These are phyloP conservation scores for Suillus variegatus DNA, from an alignment of 768 basidiomycete genomes.

Conservation along the genomic window DNA sequence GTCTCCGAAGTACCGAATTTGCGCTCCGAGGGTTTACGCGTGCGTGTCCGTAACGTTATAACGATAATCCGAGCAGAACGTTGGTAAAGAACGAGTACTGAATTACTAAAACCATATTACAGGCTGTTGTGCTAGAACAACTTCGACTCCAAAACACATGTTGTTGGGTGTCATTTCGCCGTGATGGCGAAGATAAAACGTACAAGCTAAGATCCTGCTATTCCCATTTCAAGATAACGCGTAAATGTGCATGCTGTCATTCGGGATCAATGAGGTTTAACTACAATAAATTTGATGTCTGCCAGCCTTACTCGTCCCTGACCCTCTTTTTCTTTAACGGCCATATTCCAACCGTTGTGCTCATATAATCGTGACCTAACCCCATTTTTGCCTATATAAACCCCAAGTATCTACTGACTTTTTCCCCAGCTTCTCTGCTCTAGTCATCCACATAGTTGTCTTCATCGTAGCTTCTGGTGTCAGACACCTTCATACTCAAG, in stretches of 20 bases:
- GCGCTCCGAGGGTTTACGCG: constrained; percentile 1
- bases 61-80: neutral
- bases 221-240: neutral
- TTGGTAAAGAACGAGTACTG: neutral
- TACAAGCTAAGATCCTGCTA: neutral
- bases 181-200: constrained; percentile 2
- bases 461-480: constrained; percentile 14
- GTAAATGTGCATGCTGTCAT: constrained; percentile 1
- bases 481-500: constrained; percentile 18
- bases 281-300: neutral
- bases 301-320: constrained; percentile 2
- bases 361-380: constrained; percentile 7
- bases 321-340: constrained; percentile 22
- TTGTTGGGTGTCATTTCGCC: neutral
- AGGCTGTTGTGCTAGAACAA: neutral
- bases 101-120: neutral
- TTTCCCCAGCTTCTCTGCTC: constrained; percentile 1
- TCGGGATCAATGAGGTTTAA: constrained; percentile 1
- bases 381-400: constrained; percentile 32
- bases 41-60: neutral
- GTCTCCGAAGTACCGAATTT: neutral
- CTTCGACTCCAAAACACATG: constrained; percentile 7
- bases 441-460: neutral
- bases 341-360: constrained; percentile 9
- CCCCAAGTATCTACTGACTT: neutral